A percentile compares a stretch with the other conserved stretches of the same genome.
Conservation (phyloP, 164 flowering plant genomes). For the Magnolia changhungtana region DNA sequence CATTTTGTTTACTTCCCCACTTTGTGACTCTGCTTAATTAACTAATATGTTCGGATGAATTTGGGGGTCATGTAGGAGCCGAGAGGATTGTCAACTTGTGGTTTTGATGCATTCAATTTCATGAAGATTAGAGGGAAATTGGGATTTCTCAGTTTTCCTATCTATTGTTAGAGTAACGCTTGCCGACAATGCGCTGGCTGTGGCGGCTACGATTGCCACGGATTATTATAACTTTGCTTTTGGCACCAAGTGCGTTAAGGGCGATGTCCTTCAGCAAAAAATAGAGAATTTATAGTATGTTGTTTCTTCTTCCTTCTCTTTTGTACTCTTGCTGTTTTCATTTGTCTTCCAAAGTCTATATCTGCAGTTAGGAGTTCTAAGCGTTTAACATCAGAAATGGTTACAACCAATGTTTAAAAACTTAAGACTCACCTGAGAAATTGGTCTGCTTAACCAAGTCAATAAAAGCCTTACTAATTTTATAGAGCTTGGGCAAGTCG, state of each 20-base stretch:
- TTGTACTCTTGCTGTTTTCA: not conserved
- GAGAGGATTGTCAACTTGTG: not conserved
- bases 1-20: not conserved
- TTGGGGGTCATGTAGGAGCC: not conserved
- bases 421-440: no score
- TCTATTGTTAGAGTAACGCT: not conserved
- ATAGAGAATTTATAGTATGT: constrained; percentile 15
- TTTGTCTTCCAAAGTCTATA: not conserved
- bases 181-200: constrained; percentile 29
- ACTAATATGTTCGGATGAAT: not conserved
- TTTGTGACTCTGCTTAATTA: not conserved
- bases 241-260: constrained; percentile 20
- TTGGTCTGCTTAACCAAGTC: no score
- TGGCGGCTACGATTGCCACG: constrained; percentile 32
- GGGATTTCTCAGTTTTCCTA: constrained; percentile 1
- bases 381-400: no score
- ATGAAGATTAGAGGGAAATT: constrained; percentile 11
- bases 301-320: constrained; percentile 4
- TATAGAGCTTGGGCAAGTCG: no score
- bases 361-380: not conserved
- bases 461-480: no score
- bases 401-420: no score
- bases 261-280: not conserved
- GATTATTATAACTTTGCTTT: constrained; percentile 30
- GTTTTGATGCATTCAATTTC: not conserved